Percentiles rank a stretch among this genome's conserved stretches.
Conservation (phyloP, 768 basidiomycete genomes). For the Fibroporia radiculosa region DNA sequence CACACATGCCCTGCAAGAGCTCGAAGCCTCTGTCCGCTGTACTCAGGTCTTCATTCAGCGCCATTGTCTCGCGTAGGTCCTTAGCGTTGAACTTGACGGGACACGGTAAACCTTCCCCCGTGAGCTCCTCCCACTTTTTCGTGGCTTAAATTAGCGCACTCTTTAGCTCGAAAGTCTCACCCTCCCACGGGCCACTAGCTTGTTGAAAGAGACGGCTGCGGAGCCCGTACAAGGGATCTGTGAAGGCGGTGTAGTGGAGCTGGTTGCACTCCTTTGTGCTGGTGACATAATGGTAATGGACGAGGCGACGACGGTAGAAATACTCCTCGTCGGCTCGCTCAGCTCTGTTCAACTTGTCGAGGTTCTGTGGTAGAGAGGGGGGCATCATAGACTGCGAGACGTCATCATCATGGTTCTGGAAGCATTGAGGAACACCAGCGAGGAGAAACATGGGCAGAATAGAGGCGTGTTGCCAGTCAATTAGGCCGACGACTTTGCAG, state of each 20-base stretch:
- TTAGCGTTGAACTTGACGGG: constrained; percentile 25
- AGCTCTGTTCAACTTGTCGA: constrained; percentile 33
- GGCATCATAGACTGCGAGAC: constrained; percentile 29
- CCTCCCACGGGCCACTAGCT: constrained; percentile 42
- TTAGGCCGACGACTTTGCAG: constrained; percentile 27
- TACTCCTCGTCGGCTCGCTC: constrained; percentile 24
- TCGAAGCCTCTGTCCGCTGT: constrained; percentile 26
- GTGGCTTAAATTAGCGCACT: constrained; percentile 31
- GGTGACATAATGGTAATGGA: constrained; percentile 42
- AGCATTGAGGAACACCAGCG: constrained; percentile 32
- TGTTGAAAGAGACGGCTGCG: constrained; percentile 34
- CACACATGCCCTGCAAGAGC: constrained; percentile 20
- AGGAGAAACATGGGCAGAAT: constrained; percentile 47
- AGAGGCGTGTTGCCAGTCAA: constrained; percentile 34
- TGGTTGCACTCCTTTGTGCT: constrained; percentile 38
- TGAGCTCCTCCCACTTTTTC: constrained; percentile 17
- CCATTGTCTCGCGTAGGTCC: constrained; percentile 34
- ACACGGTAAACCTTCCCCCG: constrained; percentile 17
- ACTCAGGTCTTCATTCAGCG: constrained; percentile 26
- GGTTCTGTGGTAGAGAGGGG: constrained; percentile 37
- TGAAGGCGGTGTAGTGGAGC: constrained; percentile 32
- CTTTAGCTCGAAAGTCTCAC: constrained; percentile 41
- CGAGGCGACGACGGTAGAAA: constrained; percentile 38
- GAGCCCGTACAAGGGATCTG: constrained; percentile 30
- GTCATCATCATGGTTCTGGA: constrained; percentile 42